phyloP scores from a whole-genome alignment of 2,329 filamentous ascomycete genomes.

The Grosmannia huntii region DNA sequence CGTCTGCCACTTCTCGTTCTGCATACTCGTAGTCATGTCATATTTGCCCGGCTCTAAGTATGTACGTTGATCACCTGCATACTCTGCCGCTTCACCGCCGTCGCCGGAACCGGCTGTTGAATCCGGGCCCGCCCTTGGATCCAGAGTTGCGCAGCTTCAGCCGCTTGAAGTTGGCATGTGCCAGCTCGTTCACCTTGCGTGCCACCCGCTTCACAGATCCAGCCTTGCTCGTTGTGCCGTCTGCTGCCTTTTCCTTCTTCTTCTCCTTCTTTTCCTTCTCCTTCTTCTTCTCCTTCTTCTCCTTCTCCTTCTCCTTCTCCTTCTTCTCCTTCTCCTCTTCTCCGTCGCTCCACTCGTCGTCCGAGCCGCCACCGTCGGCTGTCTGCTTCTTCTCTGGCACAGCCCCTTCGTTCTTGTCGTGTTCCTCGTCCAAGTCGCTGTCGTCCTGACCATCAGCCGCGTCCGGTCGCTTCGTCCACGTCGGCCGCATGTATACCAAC shows the following conservation, averaged over 20 bases:
- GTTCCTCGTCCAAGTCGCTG: constrained; percentile 25
- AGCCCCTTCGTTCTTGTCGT: constrained; percentile 2
- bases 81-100: constrained; percentile 19
- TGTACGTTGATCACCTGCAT: neutral
- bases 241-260: neutral
- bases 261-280: constrained; percentile 12
- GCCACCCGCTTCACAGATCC: constrained; percentile 34
- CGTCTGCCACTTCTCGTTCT: too few relatives aligned
- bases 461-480: constrained; percentile 32
- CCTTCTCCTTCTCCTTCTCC: constrained; percentile 28
- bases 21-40: neutral
- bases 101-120: constrained; percentile 45
- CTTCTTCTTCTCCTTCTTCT: constrained; percentile 21
- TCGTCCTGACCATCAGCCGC: constrained; percentile 25
- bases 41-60: neutral
- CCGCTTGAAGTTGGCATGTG: constrained; percentile 54
- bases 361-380: too few relatives aligned
- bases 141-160: constrained; percentile 51
- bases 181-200: constrained; percentile 50
- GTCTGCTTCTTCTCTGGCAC: too few relatives aligned
- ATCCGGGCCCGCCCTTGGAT: constrained; percentile 46
- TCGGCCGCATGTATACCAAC: constrained; percentile 50
- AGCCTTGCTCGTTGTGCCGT: constrained; percentile 11
- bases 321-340: constrained; percentile 16
- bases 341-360: neutral